These are phyloP conservation scores for Russula sp. DNA, from an alignment of 768 basidiomycete genomes.

Conservation along the genomic window DNA sequence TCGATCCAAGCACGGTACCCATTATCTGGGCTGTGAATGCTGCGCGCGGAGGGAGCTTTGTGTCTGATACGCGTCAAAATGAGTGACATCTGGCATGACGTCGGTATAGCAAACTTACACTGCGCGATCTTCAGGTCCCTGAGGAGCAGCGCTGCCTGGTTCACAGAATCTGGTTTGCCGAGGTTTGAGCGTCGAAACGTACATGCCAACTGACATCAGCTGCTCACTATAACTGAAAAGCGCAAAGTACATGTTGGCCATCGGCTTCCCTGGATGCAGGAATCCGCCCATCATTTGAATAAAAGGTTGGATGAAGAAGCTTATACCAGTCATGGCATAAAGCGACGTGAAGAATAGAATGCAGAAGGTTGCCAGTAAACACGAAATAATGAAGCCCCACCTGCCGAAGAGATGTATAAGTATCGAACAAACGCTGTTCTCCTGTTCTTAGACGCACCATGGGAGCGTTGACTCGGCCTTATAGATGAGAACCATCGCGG, in stretches of 20 bases:
- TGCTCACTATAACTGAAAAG: constrained; percentile 42
- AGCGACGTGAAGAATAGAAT: constrained; percentile 43
- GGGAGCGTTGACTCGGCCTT: constrained; percentile 44
- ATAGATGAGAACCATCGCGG: constrained; percentile 40
- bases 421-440: neutral
- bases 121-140: constrained; percentile 46
- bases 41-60: constrained; percentile 44
- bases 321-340: constrained; percentile 42
- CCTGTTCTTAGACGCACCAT: constrained; percentile 32
- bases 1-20: constrained; percentile 42
- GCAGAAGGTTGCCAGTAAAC: constrained; percentile 39
- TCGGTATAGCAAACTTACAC: constrained; percentile 26
- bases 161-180: constrained; percentile 34
- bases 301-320: constrained; percentile 44
- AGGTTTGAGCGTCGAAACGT: neutral
- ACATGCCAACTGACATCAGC: neutral
- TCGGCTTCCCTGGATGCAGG: constrained; percentile 32
- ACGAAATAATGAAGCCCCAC: constrained; percentile 44
- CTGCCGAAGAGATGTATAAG: constrained; percentile 18
- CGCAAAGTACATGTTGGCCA: constrained; percentile 37
- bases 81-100: neutral
- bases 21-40: constrained; percentile 46
- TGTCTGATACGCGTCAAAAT: constrained; percentile 25
- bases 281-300: constrained; percentile 42
- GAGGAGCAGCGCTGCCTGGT: constrained; percentile 38